Conservation (phyloP, 495 filamentous ascomycete species). For the Hapsidospora chrysogenum region DNA sequence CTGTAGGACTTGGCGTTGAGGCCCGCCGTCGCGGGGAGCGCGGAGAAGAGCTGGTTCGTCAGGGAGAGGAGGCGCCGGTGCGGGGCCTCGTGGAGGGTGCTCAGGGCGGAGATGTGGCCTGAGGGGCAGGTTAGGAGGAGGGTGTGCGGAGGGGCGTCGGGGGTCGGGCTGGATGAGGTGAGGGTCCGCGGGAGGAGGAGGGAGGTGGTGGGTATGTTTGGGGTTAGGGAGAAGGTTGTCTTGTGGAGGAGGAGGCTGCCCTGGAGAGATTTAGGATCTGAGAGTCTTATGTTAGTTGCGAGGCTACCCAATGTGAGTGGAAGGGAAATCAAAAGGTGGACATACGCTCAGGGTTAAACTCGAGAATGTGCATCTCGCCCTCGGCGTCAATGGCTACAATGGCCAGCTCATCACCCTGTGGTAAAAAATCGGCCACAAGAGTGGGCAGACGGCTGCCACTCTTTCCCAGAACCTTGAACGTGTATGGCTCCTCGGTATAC, state of each 20-base stretch:
- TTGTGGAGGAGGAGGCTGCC: constrained; percentile 75
- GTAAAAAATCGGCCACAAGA: constrained; percentile 72
- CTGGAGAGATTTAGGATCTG: constrained; percentile 84
- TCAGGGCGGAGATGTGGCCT: constrained; percentile 60
- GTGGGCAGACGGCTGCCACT: constrained; percentile 58
- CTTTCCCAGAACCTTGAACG: constrained; percentile 87
- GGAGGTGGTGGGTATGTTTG: constrained; percentile 55
- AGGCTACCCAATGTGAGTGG: background rate
- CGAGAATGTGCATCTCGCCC: constrained; percentile 68
- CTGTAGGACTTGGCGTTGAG: constrained; percentile 73
- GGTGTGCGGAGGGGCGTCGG: constrained; percentile 30
- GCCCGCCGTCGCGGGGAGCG: constrained; percentile 58
- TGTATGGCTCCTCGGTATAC: constrained; percentile 89
- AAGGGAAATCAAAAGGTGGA: constrained; percentile 3
- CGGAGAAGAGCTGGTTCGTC: constrained; percentile 57
- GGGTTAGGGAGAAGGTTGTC: constrained; percentile 67
- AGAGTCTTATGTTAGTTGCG: background rate
- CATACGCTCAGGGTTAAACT: constrained; percentile 82
- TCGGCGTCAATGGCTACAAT: constrained; percentile 75
- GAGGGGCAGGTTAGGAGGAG: constrained; percentile 55
- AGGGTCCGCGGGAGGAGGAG: constrained; percentile 56
- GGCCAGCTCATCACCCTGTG: constrained; percentile 65
- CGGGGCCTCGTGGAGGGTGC: constrained; percentile 56
- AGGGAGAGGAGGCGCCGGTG: constrained; percentile 78
- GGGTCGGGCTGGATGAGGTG: constrained; percentile 2